Percentiles rank a stretch among this genome's conserved stretches.
Evolutionary conservation across 306 rosid genomes (phyloP).

Genomic region (Dalbergia oliveri): DNA sequence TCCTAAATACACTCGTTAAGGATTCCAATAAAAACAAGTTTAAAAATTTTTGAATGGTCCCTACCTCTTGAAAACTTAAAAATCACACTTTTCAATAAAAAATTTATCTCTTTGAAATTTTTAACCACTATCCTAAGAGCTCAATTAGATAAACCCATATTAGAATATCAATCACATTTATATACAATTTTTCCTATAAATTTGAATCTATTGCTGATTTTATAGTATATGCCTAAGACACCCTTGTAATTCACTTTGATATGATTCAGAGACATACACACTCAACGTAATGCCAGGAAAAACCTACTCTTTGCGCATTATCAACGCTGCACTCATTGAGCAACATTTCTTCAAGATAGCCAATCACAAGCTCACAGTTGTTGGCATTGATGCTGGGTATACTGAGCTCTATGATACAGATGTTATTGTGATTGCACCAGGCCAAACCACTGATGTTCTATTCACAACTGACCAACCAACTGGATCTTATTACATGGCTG

Average conservation of each 20-base stretch:
- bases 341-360: constrained; percentile 64
- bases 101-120: too few species aligned
- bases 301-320: neutral
- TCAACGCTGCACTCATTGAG: neutral
- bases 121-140: too few species aligned
- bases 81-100: too few species aligned
- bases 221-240: neutral
- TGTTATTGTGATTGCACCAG: constrained; percentile 49
- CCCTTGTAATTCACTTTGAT: neutral
- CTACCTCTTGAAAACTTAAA: too few species aligned
- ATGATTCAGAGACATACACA: constrained; percentile 27
- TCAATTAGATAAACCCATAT: too few species aligned
- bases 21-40: too few species aligned
- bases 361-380: constrained; percentile 62
- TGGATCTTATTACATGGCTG: constrained; percentile 69
- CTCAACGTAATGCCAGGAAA: constrained; percentile 50
- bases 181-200: too few species aligned
- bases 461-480: constrained; percentile 46
- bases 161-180: too few species aligned
- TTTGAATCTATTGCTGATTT: too few species aligned
- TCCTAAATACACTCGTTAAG: too few species aligned
- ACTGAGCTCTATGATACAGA: constrained; percentile 52
- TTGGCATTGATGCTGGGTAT: constrained; percentile 63
- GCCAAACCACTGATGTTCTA: constrained; percentile 63
- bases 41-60: too few species aligned